Percentiles rank a stretch among this genome's conserved stretches.
Evolutionary conservation across 179 eudicot species (phyloP).

Genomic region (Beta corolliflora): DNA sequence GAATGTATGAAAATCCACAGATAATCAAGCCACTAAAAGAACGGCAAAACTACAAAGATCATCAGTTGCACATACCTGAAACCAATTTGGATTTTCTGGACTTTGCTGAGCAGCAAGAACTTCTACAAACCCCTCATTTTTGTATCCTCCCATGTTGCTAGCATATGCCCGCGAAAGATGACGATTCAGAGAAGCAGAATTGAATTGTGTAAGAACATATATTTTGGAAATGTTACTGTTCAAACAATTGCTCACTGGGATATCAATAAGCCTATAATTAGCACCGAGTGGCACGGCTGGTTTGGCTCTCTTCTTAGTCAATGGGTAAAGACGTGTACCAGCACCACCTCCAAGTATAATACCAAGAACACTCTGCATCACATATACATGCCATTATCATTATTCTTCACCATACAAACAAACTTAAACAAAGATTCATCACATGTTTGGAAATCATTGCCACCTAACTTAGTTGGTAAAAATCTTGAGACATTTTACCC

Average conservation of each 20-base stretch:
- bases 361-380: conserved; percentile 84
- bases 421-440: neutral
- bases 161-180: conserved; percentile 91
- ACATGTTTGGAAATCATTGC: too few species aligned
- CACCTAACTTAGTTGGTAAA: too few species aligned
- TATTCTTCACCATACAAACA: neutral
- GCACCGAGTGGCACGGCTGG: conserved; percentile 97
- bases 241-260: conserved; percentile 93
- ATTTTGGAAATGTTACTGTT: conserved; percentile 90
- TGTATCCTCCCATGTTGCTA: conserved; percentile 91
- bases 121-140: conserved; percentile 94
- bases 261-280: conserved; percentile 87
- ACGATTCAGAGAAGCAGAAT: conserved; percentile 91
- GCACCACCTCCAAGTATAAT: conserved; percentile 98
- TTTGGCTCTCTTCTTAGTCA: conserved; percentile 95
- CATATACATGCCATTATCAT: neutral
- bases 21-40: neutral
- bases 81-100: conserved; percentile 95
- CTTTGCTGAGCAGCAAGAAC: conserved; percentile 99
- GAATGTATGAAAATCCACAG: neutral
- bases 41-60: neutral
- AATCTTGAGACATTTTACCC: too few species aligned
- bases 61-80: conserved; percentile 56
- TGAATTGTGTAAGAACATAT: conserved; percentile 91
- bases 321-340: conserved; percentile 90